These are phyloP conservation scores for Hibiscus mutabilis DNA, from an alignment of 345 rosid species.

Conservation along the genomic window DNA sequence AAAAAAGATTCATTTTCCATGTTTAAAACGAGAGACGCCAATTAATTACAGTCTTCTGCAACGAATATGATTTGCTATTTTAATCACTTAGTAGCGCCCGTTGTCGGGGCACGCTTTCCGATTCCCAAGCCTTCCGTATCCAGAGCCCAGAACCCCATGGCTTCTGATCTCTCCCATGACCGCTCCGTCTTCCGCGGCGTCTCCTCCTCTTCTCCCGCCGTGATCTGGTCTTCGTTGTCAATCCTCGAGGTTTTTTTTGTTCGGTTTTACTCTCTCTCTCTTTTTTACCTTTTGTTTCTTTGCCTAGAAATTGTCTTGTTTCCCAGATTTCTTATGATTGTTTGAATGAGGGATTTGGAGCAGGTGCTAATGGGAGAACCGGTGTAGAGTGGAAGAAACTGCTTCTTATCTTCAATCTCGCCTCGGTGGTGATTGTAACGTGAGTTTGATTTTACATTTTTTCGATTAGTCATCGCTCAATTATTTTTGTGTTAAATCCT, in stretches of 20 bases:
- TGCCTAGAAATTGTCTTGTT: not conserved
- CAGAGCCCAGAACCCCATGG: conserved; percentile 31
- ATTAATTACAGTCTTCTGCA: not conserved
- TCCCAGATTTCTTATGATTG: not conserved
- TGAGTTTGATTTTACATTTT: conserved; percentile 28
- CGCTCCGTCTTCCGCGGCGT: conserved; percentile 29
- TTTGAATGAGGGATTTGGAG: conserved; percentile 11
- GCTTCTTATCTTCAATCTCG: conserved; percentile 72
- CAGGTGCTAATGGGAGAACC: conserved; percentile 93
- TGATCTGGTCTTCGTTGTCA: conserved; percentile 86
- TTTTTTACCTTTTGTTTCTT: not conserved
- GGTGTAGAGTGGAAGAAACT: conserved; percentile 85
- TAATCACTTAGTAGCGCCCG: conserved; percentile 16
- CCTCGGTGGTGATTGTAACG: conserved; percentile 63
- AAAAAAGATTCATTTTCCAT: not conserved
- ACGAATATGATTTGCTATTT: conserved; percentile 22
- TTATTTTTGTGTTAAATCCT: not conserved
- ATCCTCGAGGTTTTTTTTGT: conserved; percentile 61
- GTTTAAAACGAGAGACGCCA: not conserved
- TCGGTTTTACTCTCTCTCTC: too few species aligned
- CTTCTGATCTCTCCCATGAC: conserved; percentile 45
- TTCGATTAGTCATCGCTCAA: not conserved
- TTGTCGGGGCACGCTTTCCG: conserved; percentile 11
- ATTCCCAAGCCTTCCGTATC: too few species aligned
- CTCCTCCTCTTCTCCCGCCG: conserved; percentile 53